Evolutionary conservation across 148 eudicot species (phyloP).

Genomic region (Amaranthus cruentus): DNA sequence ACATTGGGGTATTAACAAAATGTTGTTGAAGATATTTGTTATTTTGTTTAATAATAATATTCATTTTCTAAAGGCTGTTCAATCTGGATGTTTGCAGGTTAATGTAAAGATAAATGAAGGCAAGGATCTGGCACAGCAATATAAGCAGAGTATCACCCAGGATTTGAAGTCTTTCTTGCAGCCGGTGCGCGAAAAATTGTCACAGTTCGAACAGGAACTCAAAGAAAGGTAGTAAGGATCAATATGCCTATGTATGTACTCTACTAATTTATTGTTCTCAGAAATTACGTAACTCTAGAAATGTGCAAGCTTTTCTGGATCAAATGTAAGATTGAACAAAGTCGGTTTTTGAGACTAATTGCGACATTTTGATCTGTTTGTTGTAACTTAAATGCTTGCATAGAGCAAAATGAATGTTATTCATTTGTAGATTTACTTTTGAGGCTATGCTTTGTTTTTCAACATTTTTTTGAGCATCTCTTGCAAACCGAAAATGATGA

Average conservation of each 20-base stretch:
- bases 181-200: slow-evolving; percentile 67
- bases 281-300: slow-evolving; percentile 4
- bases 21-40: no score
- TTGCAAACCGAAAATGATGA: no score
- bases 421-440: no score
- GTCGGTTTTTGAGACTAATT: slow-evolving; percentile 6
- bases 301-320: not conserved
- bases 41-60: not conserved
- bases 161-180: slow-evolving; percentile 67
- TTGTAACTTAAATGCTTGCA: not conserved
- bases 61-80: not conserved
- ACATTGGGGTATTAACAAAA: no score
- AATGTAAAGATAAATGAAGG: slow-evolving; percentile 59
- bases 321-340: slow-evolving; percentile 17
- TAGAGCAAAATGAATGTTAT: no score
- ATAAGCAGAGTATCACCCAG: slow-evolving; percentile 48
- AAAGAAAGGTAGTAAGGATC: slow-evolving; percentile 50
- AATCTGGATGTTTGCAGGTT: slow-evolving; percentile 35
- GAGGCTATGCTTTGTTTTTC: no score
- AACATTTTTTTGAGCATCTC: no score
- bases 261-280: slow-evolving; percentile 3
- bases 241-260: not conserved
- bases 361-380: not conserved
- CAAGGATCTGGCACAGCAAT: slow-evolving; percentile 58
- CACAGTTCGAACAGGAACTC: slow-evolving; percentile 77